These are phyloP conservation scores for Solanum neorickii DNA, from an alignment of 257 asterid genomes.

Conservation along the genomic window DNA sequence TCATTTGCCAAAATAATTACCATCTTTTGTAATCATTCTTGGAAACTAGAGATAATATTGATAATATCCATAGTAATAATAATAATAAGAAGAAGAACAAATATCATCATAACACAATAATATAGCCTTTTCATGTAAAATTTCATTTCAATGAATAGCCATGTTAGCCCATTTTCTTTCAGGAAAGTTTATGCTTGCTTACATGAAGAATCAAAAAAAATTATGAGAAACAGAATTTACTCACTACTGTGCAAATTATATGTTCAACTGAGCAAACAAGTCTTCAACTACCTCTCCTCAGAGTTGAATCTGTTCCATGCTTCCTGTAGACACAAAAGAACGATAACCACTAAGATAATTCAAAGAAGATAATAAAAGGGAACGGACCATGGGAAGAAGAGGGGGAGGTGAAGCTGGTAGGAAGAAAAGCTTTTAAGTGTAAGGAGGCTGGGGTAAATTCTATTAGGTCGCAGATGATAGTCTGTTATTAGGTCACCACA, in stretches of 20 bases:
- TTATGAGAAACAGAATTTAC: not conserved
- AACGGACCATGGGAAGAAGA: not conserved
- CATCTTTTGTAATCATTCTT: not conserved
- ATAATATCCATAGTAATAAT: not conserved
- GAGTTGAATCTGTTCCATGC: slow-evolving; percentile 95
- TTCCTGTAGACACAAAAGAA: slow-evolving; percentile 38
- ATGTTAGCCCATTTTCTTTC: not conserved
- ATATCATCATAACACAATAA: not conserved
- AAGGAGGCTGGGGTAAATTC: not conserved
- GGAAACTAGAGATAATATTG: not conserved
- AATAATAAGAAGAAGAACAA: not conserved
- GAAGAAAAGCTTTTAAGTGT: not conserved
- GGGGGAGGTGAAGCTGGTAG: not conserved
- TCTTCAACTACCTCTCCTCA: slow-evolving; percentile 55
- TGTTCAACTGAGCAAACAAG: not conserved
- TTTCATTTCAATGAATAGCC: not conserved
- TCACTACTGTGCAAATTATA: not conserved
- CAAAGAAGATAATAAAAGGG: not conserved
- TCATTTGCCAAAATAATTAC: not conserved
- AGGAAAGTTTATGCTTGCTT: not conserved
- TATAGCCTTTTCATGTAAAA: not conserved
- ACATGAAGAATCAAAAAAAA: not conserved
- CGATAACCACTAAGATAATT: not conserved
- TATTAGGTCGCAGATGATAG: not conserved
- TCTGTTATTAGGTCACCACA: not conserved